Base-by-base conservation (phyloP, 371 early-diverging fungal genomes). In the Choanephora cucurbitarum region DNA sequence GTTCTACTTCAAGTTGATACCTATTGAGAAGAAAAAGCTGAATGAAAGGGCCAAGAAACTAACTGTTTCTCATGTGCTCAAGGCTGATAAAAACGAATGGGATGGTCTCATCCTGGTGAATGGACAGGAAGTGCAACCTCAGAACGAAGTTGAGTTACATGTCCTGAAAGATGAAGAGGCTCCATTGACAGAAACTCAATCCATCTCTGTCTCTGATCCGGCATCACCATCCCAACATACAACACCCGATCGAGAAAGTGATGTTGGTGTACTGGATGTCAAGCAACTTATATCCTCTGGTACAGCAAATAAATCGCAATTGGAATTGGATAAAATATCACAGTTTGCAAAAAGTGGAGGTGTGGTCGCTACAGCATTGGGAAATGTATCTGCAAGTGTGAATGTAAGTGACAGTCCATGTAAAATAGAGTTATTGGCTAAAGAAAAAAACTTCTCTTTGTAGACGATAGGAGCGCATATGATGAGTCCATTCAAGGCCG, bases 341-440 rank as follows among this genome's bases (percentile, higher is more conserved):
- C 52, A 58, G 15, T 60, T 53, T 28, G 7, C 28, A 13, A 49
- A 52, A 13, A 42, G 57, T 19, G 66, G 66, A 19, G 59, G 72
- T 40, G 65, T 67, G 3, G 62, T 70, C 11, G 66, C 69, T 15
- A 56, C 68, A 33, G 71, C 68, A 1, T 44, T 73, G 13, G 71
- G 51, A 3, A 68, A 66, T 44, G 69, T 66, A 19, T 68, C 74
- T 31, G 66, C 71, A 9, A 60, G 74, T 37, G 71, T 67, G 6
- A 73, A 68, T 66, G 71, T 70, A 63, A 66, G 69, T 58, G 6
- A 23, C n/a, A n/a, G n/a, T n/a, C 14, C 42, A 58, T 21, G 23
- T 24, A 37, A 14, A n/a, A 41, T 49, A 28, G 57, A 57, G 34
- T n/a, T n/a, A n/a, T n/a, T n/a, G 44, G 58, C 21, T 45, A 54